Base-by-base conservation (phyloP, 805 yeast genomes). In the Kodamaea jinghongensis region DNA sequence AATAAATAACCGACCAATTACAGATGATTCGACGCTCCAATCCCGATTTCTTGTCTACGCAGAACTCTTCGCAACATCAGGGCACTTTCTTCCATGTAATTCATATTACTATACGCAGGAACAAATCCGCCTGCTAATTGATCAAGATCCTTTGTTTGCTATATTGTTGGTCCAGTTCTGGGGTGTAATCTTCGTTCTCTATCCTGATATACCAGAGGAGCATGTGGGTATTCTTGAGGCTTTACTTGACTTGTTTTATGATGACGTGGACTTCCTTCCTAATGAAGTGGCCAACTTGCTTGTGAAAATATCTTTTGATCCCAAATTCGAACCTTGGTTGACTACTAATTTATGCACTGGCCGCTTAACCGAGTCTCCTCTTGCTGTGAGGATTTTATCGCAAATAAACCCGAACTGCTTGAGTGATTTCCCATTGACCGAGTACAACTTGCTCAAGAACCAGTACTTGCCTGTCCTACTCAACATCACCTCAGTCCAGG, bases 131-230 rank as follows among this genome's bases (percentile, higher is more conserved):
- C 1, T 12, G 43, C n/a, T n/a, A 11, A 43, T 37, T 8, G 40
- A 47, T 2, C 54, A 54, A 26, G 67, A 62, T 39, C 56, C 58
- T 1, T 50, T 64, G 28, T 54, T 52, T 29, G 50, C 47, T n/a
- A 46, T 56, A 6, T 42, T 59, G 27, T 38, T 55, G 8, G 44
- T 61, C 9, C 54, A 54, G 16, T 64, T 55, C 46, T 62, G 60
- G 39, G 44, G 37, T 16, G 52, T 50, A 17, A 34, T 59, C 7
- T 38, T 61, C 11, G 41, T n/a, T 8, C 17, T 31, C 14, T 28
- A 20, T 7, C 27, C 33, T 3, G 32, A 8, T 10, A 25, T 31
- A 2, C 17, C 36, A 8, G 16, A 30, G 4, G 17, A 36, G 12
- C 26, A 31, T 16, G 17, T 34, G 11, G 29, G 25, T 9, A 22